Evolutionary conservation across 1,139 yeast species (phyloP), one percentile per base, ranked within the genome.

Genomic region (Lodderomyces margitis): DNA sequence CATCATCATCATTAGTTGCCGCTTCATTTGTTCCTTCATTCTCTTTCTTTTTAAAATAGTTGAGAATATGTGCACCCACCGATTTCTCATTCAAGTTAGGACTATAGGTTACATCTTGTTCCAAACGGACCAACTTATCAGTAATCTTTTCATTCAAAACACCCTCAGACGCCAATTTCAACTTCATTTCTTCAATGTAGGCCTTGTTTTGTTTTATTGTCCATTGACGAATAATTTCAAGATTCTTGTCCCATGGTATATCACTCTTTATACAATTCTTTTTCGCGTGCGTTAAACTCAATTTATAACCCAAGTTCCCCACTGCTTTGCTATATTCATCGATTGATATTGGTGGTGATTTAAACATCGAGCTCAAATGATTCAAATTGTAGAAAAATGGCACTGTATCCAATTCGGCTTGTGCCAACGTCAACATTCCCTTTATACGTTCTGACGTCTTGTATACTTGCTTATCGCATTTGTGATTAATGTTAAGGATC

Each of bases 401-500:
- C 1, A 74, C 61, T 31, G 73, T 74, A 5, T 1, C 75, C 64
- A 91, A 58, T 62, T 92, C 98, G 45, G 75, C 75, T 35, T 64
- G 59, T 3, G 97, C 98, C 54, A 91, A 68, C 0, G 94, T 85
- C 36, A 89, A 69, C 98, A 92, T 92, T 5, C 98, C 98, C 58
- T 81, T 80, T 39, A 92, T 87, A 55, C 99, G 75, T 45, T 86
- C 85, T 17, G 78, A 70, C 0, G 99, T 94, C 14, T 37, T 33
- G 28, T 47, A 39, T n/a, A 39, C 33, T 11, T 21, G 20, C 11
- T 36, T 36, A 34, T 43, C 39, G n/a, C 34, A 25, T 5, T 36
- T 25, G 20, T 62, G 60, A 50, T 81, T 81, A 35, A 84, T 66
- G 16, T 74, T 69, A 42, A 87, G 68, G 37, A 91, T 74, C 50